Conservation (phyloP, 177 flowering plant species). For the Tripterygium wilfordii region DNA sequence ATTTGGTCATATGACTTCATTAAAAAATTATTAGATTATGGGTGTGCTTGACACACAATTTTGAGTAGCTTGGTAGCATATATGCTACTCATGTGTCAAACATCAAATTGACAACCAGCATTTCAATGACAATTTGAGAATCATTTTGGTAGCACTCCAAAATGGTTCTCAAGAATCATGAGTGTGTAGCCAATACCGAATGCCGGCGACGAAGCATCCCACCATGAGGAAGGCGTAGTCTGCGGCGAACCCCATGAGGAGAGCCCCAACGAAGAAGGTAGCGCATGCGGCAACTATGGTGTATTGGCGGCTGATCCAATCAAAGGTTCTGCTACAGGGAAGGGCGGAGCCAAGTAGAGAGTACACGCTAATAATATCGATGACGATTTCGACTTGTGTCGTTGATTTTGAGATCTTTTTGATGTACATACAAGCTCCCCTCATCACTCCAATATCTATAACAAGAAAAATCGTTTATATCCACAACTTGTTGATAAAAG, state of each 20-base stretch:
- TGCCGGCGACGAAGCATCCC: not conserved
- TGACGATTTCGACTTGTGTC: slow-evolving; percentile 29
- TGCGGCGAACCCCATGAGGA: slow-evolving; percentile 2
- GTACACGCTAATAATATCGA: slow-evolving; percentile 27
- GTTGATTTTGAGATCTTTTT: slow-evolving; percentile 21
- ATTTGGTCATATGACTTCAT: too few species aligned
- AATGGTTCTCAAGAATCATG: too few species aligned
- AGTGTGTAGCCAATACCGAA: slow-evolving; percentile 34
- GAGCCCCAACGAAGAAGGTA: slow-evolving; percentile 23
- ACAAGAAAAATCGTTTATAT: too few species aligned
- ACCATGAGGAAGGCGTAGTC: not conserved
- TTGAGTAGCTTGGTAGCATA: too few species aligned
- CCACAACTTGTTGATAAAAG: too few species aligned
- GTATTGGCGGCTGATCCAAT: slow-evolving; percentile 36
- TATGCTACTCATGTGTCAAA: too few species aligned
- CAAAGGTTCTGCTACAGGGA: slow-evolving; percentile 36
- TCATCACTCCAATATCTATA: slow-evolving; percentile 42
- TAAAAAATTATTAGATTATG: too few species aligned
- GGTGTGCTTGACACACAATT: too few species aligned
- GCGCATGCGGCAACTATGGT: slow-evolving; percentile 36
- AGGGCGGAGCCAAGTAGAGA: slow-evolving; percentile 30
- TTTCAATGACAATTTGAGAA: too few species aligned
- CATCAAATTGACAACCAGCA: too few species aligned
- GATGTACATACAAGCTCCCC: slow-evolving; percentile 36
- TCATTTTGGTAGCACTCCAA: too few species aligned